phyloP scores from a whole-genome alignment of 2,329 filamentous ascomycete genomes.

The Arthrobotrys conoides region DNA sequence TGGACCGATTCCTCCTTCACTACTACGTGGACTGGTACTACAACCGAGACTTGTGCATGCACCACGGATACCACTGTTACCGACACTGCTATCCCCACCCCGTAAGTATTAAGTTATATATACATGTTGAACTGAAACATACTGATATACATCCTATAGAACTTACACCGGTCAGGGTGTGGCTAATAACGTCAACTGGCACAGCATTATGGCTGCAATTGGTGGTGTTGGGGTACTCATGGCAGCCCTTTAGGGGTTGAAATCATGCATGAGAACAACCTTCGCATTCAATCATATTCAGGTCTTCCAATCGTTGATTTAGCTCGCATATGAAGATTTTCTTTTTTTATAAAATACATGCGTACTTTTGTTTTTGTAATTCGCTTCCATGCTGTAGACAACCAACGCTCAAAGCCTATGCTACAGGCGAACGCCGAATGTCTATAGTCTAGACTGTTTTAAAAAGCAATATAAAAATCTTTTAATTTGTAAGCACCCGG shows the following conservation, averaged over 20 bases:
- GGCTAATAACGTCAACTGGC: slow-evolving; percentile 41
- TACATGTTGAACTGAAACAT: not conserved
- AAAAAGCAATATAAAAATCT: slow-evolving; percentile 8
- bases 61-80: slow-evolving; percentile 16
- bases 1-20: slow-evolving; percentile 6
- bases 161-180: slow-evolving; percentile 39
- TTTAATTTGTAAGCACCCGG: slow-evolving; percentile 19
- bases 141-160: slow-evolving; percentile 9
- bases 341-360: not conserved
- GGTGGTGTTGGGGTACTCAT: slow-evolving; percentile 40
- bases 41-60: slow-evolving; percentile 43
- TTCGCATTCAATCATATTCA: not conserved
- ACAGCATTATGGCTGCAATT: slow-evolving; percentile 33
- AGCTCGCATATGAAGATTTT: not conserved
- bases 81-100: slow-evolving; percentile 17
- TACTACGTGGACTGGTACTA: slow-evolving; percentile 44
- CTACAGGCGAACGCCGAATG: slow-evolving; percentile 4
- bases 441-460: not conserved
- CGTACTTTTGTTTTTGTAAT: not conserved
- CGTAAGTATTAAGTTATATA: slow-evolving; percentile 35
- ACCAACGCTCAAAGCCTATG: slow-evolving; percentile 10
- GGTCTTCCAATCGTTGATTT: not conserved
- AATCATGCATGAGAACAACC: too few species aligned
- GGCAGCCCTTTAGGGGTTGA: slow-evolving; percentile 29
- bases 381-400: not conserved